Evolutionary conservation across 495 filamentous ascomycete species (phyloP), one percentile per base, ranked within the genome.

Genomic region (Penicillium malachiteum): DNA sequence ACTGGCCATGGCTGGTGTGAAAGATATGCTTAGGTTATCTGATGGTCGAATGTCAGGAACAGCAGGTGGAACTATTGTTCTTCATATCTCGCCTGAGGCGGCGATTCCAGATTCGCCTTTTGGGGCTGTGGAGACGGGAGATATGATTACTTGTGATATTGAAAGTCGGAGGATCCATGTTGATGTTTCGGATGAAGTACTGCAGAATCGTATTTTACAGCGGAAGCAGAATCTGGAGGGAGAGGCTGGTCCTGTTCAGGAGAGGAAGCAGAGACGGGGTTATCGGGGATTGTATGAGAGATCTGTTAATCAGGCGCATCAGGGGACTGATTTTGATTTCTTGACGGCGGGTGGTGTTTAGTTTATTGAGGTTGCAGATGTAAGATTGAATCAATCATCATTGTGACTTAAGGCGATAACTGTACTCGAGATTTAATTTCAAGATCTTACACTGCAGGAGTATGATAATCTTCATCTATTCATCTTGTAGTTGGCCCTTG

Each of bases 41-140:
- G 86, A 89, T 59, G 85, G 86, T 0, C 66, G 86, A 11, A 87
- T 89, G 84, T 84, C 80, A 35, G 85, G 86, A 0, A 89, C 85
- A 0, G 86, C 86, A 0, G 85, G 84, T 0, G 85, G 86, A 1
- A 88, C 84, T 0, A 85, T 89, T n/a, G 73, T 86, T 0, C 68
- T 89, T 38, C 85, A 88, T 63, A 75, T 88, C 3, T 81, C 80
- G 14, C 86, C 85, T 0, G 86, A 89, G 64, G 78, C 81, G 34
- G 83, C 75, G 5, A 62, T 84, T 34, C 78, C 82, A 8, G 71
- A 60, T 32, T 80, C 74, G n/a, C 79, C 80, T 31, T 72, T 87
- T 43, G 85, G 84, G 0, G 66, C 84, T n/a, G 74, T 88, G 35
- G 58, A 75, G 55, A 80, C 83, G 32, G 83, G 84, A 5, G 85